Percentiles rank a stretch among this genome's conserved stretches.
phyloP scores from a whole-genome alignment of 1,284 basidiomycete genomes.

The Cryptococcus sp. region DNA sequence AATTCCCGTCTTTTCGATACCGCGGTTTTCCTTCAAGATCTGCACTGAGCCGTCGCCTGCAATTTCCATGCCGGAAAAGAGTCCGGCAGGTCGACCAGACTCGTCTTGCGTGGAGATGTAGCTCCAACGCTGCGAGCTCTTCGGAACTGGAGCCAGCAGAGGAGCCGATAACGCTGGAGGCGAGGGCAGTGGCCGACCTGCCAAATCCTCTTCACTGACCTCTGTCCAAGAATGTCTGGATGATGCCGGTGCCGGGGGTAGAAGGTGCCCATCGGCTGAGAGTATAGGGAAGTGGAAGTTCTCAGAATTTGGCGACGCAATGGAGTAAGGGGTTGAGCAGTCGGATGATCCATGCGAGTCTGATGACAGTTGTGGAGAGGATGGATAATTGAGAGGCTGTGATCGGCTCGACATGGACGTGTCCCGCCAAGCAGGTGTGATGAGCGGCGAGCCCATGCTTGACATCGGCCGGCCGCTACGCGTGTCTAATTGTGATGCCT shows the following conservation, averaged over 20 bases:
- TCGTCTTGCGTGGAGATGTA: slow-evolving; percentile 20
- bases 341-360: slow-evolving; percentile 12
- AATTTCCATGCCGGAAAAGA: slow-evolving; percentile 20
- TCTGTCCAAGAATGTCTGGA: slow-evolving; percentile 21
- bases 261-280: slow-evolving; percentile 37
- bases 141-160: slow-evolving; percentile 18
- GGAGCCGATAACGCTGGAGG: slow-evolving; percentile 10
- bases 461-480: slow-evolving; percentile 16
- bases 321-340: slow-evolving; percentile 13
- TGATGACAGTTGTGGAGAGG: slow-evolving; percentile 5
- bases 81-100: slow-evolving; percentile 7
- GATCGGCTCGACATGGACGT: slow-evolving; percentile 8
- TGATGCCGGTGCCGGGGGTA: slow-evolving; percentile 35
- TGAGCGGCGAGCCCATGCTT: slow-evolving; percentile 17
- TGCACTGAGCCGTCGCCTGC: slow-evolving; percentile 21
- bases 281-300: slow-evolving; percentile 42
- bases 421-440: slow-evolving; percentile 7
- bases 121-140: slow-evolving; percentile 18
- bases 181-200: slow-evolving; percentile 23
- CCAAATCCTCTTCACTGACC: not conserved
- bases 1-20: slow-evolving; percentile 5
- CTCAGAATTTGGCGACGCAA: slow-evolving; percentile 30
- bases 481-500: not conserved
- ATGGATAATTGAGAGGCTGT: slow-evolving; percentile 4
- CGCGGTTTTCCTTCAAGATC: slow-evolving; percentile 17